Evolutionary conservation across 1,139 yeast genomes (phyloP).

Genomic region (Magnusiomyces suaveolens): DNA sequence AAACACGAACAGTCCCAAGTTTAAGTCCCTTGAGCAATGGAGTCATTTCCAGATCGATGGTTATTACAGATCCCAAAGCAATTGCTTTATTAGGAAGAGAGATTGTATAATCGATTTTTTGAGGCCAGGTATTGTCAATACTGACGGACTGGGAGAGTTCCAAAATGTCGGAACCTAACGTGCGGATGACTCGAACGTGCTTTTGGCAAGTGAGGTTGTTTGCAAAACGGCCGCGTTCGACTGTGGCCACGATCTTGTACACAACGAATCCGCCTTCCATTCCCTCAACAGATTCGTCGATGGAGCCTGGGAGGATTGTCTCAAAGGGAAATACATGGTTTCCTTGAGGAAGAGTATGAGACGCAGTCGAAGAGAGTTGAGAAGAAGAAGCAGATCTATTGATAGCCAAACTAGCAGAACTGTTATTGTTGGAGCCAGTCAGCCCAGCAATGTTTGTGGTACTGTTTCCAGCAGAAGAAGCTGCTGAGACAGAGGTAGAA

Average conservation of each 20-base stretch:
- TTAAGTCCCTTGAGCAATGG: conserved; percentile 75
- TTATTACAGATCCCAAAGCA: conserved; percentile 75
- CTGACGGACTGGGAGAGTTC: conserved; percentile 89
- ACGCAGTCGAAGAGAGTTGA: conserved; percentile 8
- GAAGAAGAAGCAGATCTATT: background rate
- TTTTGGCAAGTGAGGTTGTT: conserved; percentile 56
- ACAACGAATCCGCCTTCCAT: conserved; percentile 74
- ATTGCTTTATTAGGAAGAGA: conserved; percentile 82
- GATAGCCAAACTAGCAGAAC: background rate
- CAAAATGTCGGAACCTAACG: conserved; percentile 76
- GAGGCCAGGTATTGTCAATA: conserved; percentile 94
- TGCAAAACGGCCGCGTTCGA: conserved; percentile 76
- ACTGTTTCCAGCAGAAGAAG: background rate
- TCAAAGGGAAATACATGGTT: conserved; percentile 89
- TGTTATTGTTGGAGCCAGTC: background rate
- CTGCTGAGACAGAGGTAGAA: background rate
- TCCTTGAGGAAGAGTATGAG: conserved; percentile 46
- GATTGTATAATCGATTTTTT: conserved; percentile 80
- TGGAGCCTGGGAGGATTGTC: conserved; percentile 71
- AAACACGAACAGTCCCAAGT: conserved; percentile 60
- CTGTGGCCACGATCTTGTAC: conserved; percentile 66
- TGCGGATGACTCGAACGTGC: conserved; percentile 75
- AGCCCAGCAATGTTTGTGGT: background rate
- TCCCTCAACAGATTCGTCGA: conserved; percentile 87
- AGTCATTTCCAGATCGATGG: conserved; percentile 59